A percentile compares a stretch with the other conserved stretches of the same genome.
Evolutionary conservation across 2,329 filamentous ascomycete species (phyloP).

Genomic region (Diplodia corticola): DNA sequence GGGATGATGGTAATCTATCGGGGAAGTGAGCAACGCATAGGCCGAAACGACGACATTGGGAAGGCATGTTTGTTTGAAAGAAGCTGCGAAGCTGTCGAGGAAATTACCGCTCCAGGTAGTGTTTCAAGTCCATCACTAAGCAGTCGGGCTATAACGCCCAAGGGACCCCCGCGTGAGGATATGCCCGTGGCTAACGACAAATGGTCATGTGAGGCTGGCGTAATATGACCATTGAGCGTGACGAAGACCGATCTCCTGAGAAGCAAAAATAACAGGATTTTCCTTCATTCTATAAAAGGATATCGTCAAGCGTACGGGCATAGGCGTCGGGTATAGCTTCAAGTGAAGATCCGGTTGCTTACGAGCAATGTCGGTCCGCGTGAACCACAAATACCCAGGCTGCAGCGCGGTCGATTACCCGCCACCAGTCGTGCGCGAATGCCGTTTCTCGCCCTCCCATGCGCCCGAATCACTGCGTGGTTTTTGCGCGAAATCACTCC

Average conservation of each 20-base stretch:
- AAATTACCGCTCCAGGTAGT: no score
- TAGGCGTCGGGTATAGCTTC: not conserved
- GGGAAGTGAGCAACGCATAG: no score
- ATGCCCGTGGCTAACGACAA: no score
- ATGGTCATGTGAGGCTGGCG: no score
- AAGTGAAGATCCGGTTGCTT: not conserved
- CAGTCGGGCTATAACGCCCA: no score
- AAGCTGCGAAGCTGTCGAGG: no score
- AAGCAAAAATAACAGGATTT: not conserved
- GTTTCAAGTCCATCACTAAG: no score
- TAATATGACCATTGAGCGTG: not conserved
- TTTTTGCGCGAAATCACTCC: not conserved
- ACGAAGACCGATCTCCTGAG: not conserved
- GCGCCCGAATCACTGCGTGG: not conserved
- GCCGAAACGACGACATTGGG: no score
- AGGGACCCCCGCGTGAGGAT: no score
- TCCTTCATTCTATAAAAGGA: not conserved
- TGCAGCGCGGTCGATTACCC: not conserved
- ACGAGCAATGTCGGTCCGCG: not conserved
- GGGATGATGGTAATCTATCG: no score
- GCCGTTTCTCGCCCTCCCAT: not conserved
- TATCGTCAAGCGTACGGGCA: no score
- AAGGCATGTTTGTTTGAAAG: no score
- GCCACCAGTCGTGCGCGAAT: not conserved
- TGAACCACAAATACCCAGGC: not conserved